Conservation (phyloP, 2,329 filamentous ascomycete species). For the Hymenoscyphus occultus region DNA sequence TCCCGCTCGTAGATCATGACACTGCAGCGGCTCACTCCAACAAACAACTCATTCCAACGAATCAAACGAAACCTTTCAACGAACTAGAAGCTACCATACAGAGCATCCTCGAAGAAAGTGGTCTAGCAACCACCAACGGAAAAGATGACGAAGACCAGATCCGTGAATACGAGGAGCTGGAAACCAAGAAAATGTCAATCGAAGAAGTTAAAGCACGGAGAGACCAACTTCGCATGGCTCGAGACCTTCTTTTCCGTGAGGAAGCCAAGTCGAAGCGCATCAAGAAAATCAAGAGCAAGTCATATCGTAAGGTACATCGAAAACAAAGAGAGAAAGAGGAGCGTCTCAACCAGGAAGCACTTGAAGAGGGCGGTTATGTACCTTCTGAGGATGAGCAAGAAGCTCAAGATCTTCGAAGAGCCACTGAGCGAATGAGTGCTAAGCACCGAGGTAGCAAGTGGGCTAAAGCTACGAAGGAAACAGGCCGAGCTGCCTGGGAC, state of each 20-base stretch:
- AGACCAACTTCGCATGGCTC: conserved; percentile 71
- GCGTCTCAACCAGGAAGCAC: conserved; percentile 54
- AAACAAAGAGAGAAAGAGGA: conserved; percentile 65
- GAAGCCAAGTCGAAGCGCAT: conserved; percentile 86
- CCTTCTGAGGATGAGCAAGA: conserved; percentile 63
- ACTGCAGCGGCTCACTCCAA: conserved; percentile 55
- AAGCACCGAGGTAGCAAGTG: conserved; percentile 70
- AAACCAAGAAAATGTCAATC: conserved; percentile 68
- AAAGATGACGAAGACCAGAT: conserved; percentile 62
- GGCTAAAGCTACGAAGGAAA: conserved; percentile 66
- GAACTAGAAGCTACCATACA: conserved; percentile 85
- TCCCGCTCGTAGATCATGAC: conserved; percentile 76
- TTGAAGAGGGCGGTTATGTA: conserved; percentile 57
- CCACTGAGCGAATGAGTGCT: conserved; percentile 67
- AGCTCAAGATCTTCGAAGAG: conserved; percentile 59
- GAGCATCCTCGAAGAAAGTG: conserved; percentile 85
- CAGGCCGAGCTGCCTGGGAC: conserved; percentile 65
- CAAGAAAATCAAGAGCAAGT: conserved; percentile 98
- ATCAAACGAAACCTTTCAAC: conserved; percentile 63
- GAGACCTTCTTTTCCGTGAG: conserved; percentile 85
- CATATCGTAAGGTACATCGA: conserved; percentile 87
- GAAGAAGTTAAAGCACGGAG: conserved; percentile 71
- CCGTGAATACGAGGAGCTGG: conserved; percentile 65
- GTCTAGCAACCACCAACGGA: conserved; percentile 59
- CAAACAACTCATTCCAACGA: conserved; percentile 63